Percentiles rank a stretch among this genome's conserved stretches.
Evolutionary conservation across 2,329 filamentous ascomycete species (phyloP).

Genomic region (Zopfia rhizophila): DNA sequence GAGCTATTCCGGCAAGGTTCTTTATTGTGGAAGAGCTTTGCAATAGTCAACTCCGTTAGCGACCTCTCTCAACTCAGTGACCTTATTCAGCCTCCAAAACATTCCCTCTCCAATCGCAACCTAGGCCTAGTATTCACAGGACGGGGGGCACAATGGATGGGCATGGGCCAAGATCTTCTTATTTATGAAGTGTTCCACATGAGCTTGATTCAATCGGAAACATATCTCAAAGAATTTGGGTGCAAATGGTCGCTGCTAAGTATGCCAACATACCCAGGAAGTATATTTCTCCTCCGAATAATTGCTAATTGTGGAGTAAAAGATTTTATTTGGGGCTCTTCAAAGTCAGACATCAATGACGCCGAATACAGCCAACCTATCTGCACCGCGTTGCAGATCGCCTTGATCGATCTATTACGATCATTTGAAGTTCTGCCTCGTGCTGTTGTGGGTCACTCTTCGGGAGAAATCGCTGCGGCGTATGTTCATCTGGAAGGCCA

Average conservation of each 20-base stretch:
- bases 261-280: no score
- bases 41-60: no score
- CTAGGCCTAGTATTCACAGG: conserved; percentile 53
- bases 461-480: conserved; percentile 39
- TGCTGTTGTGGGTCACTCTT: conserved; percentile 34
- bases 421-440: conserved; percentile 23
- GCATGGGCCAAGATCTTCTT: conserved; percentile 54
- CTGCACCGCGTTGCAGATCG: conserved; percentile 33
- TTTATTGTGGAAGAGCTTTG: no score
- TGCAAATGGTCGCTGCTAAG: conserved; percentile 17
- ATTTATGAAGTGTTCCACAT: conserved; percentile 21
- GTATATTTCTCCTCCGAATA: no score
- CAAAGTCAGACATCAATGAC: background rate
- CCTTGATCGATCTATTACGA: conserved; percentile 30
- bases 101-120: no score
- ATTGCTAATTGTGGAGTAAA: conserved; percentile 25
- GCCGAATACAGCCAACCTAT: conserved; percentile 27
- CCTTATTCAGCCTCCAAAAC: no score
- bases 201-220: conserved; percentile 15
- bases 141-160: conserved; percentile 56
- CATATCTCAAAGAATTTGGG: conserved; percentile 15
- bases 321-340: no score
- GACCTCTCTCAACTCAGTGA: no score
- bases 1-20: no score
- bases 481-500: conserved; percentile 17